Percentiles rank a stretch among this genome's conserved stretches.
Conservation (phyloP, 768 basidiomycete species). For the Pleurotus ostreatus region DNA sequence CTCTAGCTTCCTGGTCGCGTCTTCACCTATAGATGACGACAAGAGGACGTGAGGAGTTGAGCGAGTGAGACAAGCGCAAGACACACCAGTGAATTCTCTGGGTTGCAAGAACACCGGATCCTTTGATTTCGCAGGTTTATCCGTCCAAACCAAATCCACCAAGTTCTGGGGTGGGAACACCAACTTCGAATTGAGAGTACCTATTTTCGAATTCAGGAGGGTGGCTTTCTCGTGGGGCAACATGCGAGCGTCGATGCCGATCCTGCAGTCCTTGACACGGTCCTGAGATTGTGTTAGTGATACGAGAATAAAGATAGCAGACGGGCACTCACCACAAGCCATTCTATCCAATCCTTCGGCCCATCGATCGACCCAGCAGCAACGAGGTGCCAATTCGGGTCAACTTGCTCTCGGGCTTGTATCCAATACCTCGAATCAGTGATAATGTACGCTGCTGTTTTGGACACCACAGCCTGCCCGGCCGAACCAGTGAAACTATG, state of each 20-base stretch:
- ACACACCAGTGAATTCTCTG: conserved; percentile 62
- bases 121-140: conserved; percentile 66
- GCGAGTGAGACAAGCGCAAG: neutral
- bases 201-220: conserved; percentile 53
- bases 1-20: conserved; percentile 66
- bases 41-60: neutral
- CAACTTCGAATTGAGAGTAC: conserved; percentile 55
- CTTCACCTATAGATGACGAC: conserved; percentile 37
- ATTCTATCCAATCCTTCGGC: conserved; percentile 77
- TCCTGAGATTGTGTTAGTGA: conserved; percentile 15
- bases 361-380: conserved; percentile 47
- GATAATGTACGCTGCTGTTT: conserved; percentile 65
- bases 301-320: neutral
- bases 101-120: conserved; percentile 65
- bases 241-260: conserved; percentile 86
- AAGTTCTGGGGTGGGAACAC: conserved; percentile 82
- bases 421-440: conserved; percentile 83
- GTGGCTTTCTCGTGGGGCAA: conserved; percentile 70
- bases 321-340: conserved; percentile 51
- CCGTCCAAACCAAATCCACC: conserved; percentile 77
- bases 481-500: conserved; percentile 60
- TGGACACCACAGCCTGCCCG: conserved; percentile 69
- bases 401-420: conserved; percentile 68
- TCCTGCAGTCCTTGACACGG: conserved; percentile 43
- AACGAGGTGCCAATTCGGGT: conserved; percentile 70